These are phyloP conservation scores for Thuidium tamariscinum DNA, from an alignment of 225 moss, liverwort and hornwort genomes.

Conservation along the genomic window DNA sequence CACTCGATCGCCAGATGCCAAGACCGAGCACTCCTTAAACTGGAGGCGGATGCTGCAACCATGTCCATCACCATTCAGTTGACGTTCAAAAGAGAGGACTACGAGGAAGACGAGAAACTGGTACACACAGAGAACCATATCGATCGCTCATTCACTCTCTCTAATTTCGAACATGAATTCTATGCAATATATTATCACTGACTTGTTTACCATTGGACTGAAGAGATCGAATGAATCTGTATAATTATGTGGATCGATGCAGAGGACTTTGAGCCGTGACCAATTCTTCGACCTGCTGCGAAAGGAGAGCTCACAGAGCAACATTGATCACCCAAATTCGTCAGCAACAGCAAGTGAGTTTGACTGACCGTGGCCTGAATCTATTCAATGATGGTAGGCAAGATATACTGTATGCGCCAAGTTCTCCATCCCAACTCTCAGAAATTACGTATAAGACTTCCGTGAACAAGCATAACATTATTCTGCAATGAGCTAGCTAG, in stretches of 20 bases:
- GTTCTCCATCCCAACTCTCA: background rate
- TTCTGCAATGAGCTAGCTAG: background rate
- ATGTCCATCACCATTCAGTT: background rate
- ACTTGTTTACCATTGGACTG: background rate
- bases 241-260: background rate
- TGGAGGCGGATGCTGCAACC: background rate
- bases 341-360: background rate
- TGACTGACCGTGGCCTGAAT: background rate
- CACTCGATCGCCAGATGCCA: background rate
- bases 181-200: background rate
- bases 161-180: background rate
- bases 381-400: background rate
- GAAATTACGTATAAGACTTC: background rate
- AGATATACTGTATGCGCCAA: background rate
- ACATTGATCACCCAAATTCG: background rate
- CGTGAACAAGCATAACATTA: background rate
- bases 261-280: background rate
- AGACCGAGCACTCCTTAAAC: background rate
- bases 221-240: background rate
- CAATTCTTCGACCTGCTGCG: background rate
- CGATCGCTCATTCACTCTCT: too few relatives aligned
- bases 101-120: background rate
- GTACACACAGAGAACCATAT: background rate
- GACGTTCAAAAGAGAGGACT: background rate
- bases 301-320: background rate